Conservation (phyloP, 129 eudicot species). For the Centrapalus pauciflorus region DNA sequence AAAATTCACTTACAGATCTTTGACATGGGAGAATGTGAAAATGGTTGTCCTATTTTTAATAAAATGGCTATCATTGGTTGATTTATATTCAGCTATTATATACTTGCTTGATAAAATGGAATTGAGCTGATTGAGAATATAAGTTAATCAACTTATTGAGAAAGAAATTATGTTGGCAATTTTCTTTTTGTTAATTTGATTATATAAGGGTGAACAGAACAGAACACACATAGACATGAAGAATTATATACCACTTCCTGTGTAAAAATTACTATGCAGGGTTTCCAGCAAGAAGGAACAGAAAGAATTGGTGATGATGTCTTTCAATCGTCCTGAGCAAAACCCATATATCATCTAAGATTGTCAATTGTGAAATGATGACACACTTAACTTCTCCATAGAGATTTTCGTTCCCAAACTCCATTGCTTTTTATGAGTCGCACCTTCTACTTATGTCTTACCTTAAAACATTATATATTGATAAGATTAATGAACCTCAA, state of each 20-base stretch:
- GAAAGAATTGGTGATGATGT: not conserved
- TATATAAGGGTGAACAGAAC: not conserved
- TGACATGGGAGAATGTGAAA: not conserved
- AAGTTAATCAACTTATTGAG: too few relatives aligned
- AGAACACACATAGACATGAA: not conserved
- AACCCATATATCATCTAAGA: not conserved
- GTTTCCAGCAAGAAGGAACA: not conserved
- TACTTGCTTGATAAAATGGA: not conserved
- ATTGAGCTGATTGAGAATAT: too few relatives aligned
- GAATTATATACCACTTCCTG: not conserved
- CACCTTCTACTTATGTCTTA: not conserved
- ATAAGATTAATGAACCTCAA: not conserved
- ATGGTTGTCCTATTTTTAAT: not conserved
- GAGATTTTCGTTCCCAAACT: not conserved
- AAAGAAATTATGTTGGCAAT: too few relatives aligned
- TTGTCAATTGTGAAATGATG: not conserved
- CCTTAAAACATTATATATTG: too few relatives aligned
- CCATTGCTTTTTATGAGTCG: not conserved
- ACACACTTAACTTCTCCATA: not conserved
- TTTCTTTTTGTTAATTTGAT: not conserved
- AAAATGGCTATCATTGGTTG: not conserved
- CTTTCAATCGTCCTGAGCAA: not conserved
- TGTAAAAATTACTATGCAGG: not conserved
- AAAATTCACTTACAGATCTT: constrained; percentile 1
- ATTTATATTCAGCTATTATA: not conserved